These are phyloP conservation scores for Yamadazyma scolyti DNA, from an alignment of 805 yeast genomes.

Conservation along the genomic window DNA sequence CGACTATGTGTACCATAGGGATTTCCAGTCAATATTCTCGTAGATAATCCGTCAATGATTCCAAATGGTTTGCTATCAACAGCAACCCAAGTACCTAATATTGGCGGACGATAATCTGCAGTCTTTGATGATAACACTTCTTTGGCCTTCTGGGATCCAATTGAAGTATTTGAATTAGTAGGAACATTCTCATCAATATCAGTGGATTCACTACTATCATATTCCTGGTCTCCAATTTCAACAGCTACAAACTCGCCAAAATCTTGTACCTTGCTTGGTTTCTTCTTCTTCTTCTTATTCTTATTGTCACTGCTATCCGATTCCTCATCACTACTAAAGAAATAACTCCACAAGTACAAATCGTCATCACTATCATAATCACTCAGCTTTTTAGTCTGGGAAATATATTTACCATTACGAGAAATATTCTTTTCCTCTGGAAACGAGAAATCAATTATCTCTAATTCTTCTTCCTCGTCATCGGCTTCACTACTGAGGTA, in stretches of 20 bases:
- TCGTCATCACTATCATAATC: conserved; percentile 51
- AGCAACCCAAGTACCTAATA: conserved; percentile 88
- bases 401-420: too few relatives aligned
- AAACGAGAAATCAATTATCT: conserved; percentile 33
- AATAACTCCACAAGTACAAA: conserved; percentile 70
- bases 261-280: conserved; percentile 11
- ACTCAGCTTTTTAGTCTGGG: conserved; percentile 1
- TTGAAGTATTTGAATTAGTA: conserved; percentile 51
- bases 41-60: conserved; percentile 90
- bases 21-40: conserved; percentile 57
- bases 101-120: conserved; percentile 85
- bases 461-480: conserved; percentile 40
- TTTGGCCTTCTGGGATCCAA: conserved; percentile 80
- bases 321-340: conserved; percentile 47
- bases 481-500: conserved; percentile 14
- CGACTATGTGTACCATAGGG: conserved; percentile 5
- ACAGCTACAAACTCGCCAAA: conserved; percentile 1
- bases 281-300: conserved; percentile 15
- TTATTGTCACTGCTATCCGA: conserved; percentile 14
- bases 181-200: conserved; percentile 90
- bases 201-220: conserved; percentile 82
- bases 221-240: conserved; percentile 23
- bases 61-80: conserved; percentile 80
- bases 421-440: conserved; percentile 17
- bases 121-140: conserved; percentile 88